Evolutionary conservation across 23 red algal genomes (phyloP).

Genomic region (Chondrus crispus): DNA sequence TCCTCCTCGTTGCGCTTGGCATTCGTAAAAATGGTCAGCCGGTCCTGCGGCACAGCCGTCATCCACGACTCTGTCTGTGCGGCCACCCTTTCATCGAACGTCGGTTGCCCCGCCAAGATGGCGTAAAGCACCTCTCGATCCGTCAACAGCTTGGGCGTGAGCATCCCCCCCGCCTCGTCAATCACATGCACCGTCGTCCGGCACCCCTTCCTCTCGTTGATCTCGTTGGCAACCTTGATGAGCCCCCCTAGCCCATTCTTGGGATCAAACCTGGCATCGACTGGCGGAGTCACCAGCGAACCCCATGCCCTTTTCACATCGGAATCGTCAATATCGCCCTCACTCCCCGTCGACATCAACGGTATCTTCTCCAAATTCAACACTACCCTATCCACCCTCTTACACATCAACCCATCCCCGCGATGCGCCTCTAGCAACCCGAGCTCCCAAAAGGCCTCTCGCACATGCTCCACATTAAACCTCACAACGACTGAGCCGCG

Average conservation of each 20-base stretch:
- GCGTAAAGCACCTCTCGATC: conserved; percentile 65
- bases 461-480: neutral
- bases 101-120: conserved; percentile 69
- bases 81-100: conserved; percentile 53
- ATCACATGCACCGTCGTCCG: conserved; percentile 42
- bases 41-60: conserved; percentile 49
- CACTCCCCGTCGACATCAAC: neutral
- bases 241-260: conserved; percentile 29
- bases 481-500: conserved; percentile 43
- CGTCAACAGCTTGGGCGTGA: neutral
- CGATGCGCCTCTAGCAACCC: conserved; percentile 37
- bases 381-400: conserved; percentile 38
- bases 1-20: conserved; percentile 11
- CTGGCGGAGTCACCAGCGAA: conserved; percentile 2
- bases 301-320: conserved; percentile 40
- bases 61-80: conserved; percentile 64
- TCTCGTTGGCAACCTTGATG: neutral
- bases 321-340: neutral
- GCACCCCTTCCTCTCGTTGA: conserved; percentile 15
- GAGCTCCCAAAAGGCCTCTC: conserved; percentile 36
- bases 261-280: neutral
- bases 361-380: conserved; percentile 29
- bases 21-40: conserved; percentile 64
- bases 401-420: conserved; percentile 37
- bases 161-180: conserved; percentile 32